Conservation (phyloP, 1,139 yeast genomes). For the Groenewaldozyma auringiensis region DNA sequence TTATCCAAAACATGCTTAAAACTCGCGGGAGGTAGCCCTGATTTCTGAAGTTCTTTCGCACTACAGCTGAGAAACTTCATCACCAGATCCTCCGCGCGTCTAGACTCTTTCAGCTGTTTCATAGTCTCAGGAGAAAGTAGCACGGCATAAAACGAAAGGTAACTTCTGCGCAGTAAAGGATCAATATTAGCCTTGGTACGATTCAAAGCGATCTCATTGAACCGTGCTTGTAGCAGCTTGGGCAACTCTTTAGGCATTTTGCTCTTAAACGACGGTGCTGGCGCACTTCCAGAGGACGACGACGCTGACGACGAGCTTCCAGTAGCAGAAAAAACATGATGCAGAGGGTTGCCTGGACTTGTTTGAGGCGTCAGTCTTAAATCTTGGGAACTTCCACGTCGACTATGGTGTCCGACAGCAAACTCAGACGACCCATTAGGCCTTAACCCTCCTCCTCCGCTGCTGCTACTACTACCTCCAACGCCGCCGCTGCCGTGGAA, state of each 20-base stretch:
- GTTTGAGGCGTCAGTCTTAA: constrained; percentile 8
- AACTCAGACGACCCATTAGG: constrained; percentile 3
- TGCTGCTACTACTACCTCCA: too few relatives aligned
- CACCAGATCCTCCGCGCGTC: constrained; percentile 55
- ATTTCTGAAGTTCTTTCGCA: constrained; percentile 52
- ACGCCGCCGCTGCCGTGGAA: too few relatives aligned
- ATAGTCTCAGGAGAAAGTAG: constrained; percentile 45
- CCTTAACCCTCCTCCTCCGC: too few relatives aligned
- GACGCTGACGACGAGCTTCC: too few relatives aligned
- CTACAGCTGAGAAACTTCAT: constrained; percentile 59
- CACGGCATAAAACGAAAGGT: constrained; percentile 57
- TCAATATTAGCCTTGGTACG: constrained; percentile 25
- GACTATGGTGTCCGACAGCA: constrained; percentile 6
- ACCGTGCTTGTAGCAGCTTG: constrained; percentile 40
- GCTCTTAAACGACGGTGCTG: constrained; percentile 20
- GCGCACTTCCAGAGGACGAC: constrained; percentile 3
- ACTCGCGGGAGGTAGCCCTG: constrained; percentile 39
- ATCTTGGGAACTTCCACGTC: constrained; percentile 12
- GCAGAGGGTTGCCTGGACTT: constrained; percentile 3
- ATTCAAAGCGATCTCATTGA: constrained; percentile 47
- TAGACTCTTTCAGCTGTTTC: constrained; percentile 35
- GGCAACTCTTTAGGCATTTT: constrained; percentile 44
- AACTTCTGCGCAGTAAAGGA: constrained; percentile 37
- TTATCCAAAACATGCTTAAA: constrained; percentile 42
- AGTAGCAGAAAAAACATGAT: constrained; percentile 5